A percentile compares a stretch with the other conserved stretches of the same genome.
Conservation (phyloP, 805 yeast genomes). For the Metschnikowia hibisci region DNA sequence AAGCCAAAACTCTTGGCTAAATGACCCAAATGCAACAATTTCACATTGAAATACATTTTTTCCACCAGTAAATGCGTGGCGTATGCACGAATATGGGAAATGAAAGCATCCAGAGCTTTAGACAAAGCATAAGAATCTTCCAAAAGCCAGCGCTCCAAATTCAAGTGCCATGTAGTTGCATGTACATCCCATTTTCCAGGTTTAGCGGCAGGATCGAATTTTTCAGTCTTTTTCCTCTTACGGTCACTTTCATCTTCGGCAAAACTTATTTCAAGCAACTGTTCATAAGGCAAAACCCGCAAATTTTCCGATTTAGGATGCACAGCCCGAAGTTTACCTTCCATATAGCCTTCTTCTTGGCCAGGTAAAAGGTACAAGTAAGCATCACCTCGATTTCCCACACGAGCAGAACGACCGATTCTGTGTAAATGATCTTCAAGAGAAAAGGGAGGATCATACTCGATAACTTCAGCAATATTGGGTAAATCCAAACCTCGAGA, state of each 20-base stretch:
- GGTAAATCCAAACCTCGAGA: conserved; percentile 95
- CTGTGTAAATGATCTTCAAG: conserved; percentile 94
- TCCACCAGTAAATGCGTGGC: conserved; percentile 89
- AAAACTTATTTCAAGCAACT: conserved; percentile 30
- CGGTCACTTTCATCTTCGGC: conserved; percentile 37
- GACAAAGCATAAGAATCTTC: conserved; percentile 60
- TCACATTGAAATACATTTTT: conserved; percentile 75
- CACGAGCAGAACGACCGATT: conserved; percentile 97
- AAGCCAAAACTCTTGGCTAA: conserved; percentile 91
- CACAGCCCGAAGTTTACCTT: conserved; percentile 39
- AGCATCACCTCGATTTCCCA: conserved; percentile 83
- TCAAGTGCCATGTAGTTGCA: conserved; percentile 95
- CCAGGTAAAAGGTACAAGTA: conserved; percentile 82
- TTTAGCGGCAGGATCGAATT: conserved; percentile 25
- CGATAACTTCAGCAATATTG: conserved; percentile 77
- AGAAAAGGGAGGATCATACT: conserved; percentile 92
- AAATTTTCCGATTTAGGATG: conserved; percentile 37
- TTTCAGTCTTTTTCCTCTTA: conserved; percentile 9
- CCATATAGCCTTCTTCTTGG: conserved; percentile 78
- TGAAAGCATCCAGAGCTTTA: conserved; percentile 74
- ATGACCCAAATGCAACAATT: conserved; percentile 87
- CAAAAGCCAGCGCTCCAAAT: conserved; percentile 82
- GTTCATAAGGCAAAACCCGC: conserved; percentile 34
- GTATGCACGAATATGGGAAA: conserved; percentile 89
- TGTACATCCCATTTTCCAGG: conserved; percentile 78